phyloP scores from a whole-genome alignment of 2,329 filamentous ascomycete species.

The Phyllosticta capitalensis region DNA sequence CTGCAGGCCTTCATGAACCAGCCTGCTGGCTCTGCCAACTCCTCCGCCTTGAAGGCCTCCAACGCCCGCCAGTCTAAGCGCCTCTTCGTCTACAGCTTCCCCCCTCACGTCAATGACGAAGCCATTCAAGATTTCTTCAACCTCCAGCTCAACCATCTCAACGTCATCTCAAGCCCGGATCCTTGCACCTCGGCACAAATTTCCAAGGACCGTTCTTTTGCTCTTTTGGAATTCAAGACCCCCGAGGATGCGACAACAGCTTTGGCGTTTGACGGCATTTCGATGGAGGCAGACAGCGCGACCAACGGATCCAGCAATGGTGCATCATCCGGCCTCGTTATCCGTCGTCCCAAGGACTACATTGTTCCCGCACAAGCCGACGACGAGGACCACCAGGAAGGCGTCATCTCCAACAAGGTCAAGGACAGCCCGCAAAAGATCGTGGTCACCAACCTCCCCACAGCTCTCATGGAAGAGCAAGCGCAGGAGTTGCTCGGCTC shows the following conservation, averaged over 20 bases:
- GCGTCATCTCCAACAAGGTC: constrained; percentile 69
- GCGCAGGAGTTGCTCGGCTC: constrained; percentile 81
- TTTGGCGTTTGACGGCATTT: constrained; percentile 78
- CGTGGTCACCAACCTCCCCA: constrained; percentile 79
- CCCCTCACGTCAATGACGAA: constrained; percentile 64
- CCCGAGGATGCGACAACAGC: constrained; percentile 84
- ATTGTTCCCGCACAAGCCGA: constrained; percentile 77
- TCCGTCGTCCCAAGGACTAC: constrained; percentile 90
- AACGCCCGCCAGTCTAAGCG: constrained; percentile 93
- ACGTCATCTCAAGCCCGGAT: constrained; percentile 74
- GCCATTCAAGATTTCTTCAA: constrained; percentile 81
- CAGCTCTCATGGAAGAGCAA: constrained; percentile 82
- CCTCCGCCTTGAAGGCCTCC: constrained; percentile 76
- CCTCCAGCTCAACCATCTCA: constrained; percentile 90
- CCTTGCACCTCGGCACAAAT: constrained; percentile 79
- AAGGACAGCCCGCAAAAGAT: constrained; percentile 94
- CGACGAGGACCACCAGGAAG: constrained; percentile 63
- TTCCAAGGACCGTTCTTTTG: constrained; percentile 69
- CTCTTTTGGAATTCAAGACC: constrained; percentile 82
- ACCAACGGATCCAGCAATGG: constrained; percentile 46
- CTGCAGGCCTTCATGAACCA: constrained; percentile 94
- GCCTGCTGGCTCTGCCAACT: constrained; percentile 60
- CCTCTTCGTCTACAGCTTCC: constrained; percentile 77
- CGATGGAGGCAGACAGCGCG: constrained; percentile 65
- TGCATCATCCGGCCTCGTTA: constrained; percentile 52